Base-by-base conservation (phyloP, 306 rosid species). In the Pterocarpus santalinus region DNA sequence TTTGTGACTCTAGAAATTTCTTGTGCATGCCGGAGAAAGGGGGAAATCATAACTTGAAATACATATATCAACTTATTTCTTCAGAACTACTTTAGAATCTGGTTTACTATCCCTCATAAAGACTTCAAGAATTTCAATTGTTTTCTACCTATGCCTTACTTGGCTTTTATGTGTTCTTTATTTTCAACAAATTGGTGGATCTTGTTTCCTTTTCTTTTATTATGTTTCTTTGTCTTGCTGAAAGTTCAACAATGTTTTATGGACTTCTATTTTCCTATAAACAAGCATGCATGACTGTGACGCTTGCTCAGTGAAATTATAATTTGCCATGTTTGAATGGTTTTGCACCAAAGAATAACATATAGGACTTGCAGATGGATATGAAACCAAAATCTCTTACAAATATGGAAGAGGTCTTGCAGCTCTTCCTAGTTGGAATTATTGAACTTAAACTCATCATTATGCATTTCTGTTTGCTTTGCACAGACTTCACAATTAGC, bases 401-500 rank as follows among this genome's bases (percentile, higher is more conserved):
- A 32, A 51, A 58, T 35, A 12, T n/a, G 61, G 22, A 61, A 53
- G 13, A 78, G 47, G 2, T 33, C 47, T 68, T 34, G 9, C 53
- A 75, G n/a, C 62, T 81, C 57, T 56, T 72, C 72, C 60, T 52
- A 72, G 32, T 66, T 52, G 6, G 28, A 38, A 16, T 16, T 9
- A 70, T 43, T 57, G 13, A 72, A 57, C 66, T 75, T 76, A 61
- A 65, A 8, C 13, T 74, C n/a, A 74, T 5, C 35, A 69, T 62
- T n/a, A 35, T 65, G 41, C 32, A 28, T 76, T 63, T 35, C 64
- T 58, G 32, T 75, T 71, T 72, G 16, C 38, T 69, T 56, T 76
- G 13, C 1, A 17, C 82, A 88, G 91, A 78, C 53, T 73, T 44
- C 44, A 60, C 10, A 46, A 72, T 73, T 5, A 72, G 62, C 81